Base-by-base conservation (phyloP, 2,329 filamentous ascomycete genomes). In the Penicillium sp. region DNA sequence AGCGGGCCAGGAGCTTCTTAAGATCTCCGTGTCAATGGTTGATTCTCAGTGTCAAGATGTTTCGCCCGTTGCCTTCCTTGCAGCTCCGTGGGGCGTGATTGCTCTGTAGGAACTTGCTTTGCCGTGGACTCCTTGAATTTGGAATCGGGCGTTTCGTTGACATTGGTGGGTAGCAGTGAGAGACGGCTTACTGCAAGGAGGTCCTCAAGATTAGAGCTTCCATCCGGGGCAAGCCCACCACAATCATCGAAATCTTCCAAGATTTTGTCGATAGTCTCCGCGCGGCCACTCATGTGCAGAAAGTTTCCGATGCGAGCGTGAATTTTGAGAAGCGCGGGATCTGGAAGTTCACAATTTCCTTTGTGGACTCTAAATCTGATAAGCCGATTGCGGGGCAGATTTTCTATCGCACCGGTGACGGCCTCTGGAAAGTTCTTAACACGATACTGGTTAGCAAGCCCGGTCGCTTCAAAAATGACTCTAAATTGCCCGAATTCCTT, bases 261-360 rank as follows among this genome's bases (percentile, higher is more conserved):
- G 14, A 55, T 4, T 43, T 53, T 47, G 41, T 61, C 55, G 35
- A 61, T 56, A 22, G 37, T 46, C 36, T 62, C 53, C 14, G 47
- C 56, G 25, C 52, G 43, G 46, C 54, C 56, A 37, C 43, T 57
- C 29, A 50, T 47, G 47, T 58, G 41, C 29, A 59, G 33, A 36
- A 60, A 59, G 29, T 58, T 56, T 34, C 41, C 59, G 38, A 62
- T 57, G 19, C 42, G 49, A 47, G 52, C 53, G 40, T 62, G 59
- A n/a, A 60, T 44, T 29, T 40, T 30, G 25, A 62, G 50, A 33
- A 62, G 49, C 11, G 25, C 14, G 16, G 53, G 52, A 43, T 51
- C 39, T 35, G 59, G 56, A 29, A 59, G 48, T 28, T 46, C 50
- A 37, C 45, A 57, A 35, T 34, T 34, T 41, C 40, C 46, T 39